Conservation (phyloP, 441 rosid genomes). For the Isatis lusitanica region DNA sequence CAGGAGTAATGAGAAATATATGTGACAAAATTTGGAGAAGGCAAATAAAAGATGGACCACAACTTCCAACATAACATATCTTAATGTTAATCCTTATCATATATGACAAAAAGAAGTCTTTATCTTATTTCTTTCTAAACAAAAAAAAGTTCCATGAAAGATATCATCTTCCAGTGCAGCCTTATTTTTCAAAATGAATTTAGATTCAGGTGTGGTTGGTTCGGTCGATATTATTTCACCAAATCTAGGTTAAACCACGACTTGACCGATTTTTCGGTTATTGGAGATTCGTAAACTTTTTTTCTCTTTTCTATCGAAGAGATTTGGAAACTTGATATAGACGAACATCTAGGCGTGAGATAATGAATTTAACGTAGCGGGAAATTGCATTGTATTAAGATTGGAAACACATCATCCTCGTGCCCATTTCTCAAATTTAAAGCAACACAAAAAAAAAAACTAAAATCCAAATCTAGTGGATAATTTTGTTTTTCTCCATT, state of each 20-base stretch:
- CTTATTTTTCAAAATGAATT: background rate
- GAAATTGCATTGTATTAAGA: conserved; percentile 16
- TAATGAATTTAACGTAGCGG: background rate
- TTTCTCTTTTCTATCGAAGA: too few species aligned
- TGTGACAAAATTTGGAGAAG: background rate
- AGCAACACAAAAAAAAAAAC: background rate
- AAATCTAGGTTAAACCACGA: background rate
- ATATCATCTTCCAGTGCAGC: background rate
- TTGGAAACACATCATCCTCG: conserved; percentile 18
- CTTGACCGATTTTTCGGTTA: background rate
- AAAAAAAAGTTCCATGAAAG: background rate
- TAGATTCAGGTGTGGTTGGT: background rate
- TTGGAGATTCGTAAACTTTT: background rate
- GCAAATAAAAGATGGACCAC: conserved; percentile 21
- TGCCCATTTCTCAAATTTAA: conserved; percentile 13
- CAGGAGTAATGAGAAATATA: background rate
- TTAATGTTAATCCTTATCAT: background rate
- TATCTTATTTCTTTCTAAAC: background rate
- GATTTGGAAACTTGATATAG: background rate
- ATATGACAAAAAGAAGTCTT: background rate
- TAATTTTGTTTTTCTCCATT: conserved; percentile 10
- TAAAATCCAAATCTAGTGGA: conserved; percentile 16
- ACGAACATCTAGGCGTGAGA: background rate
- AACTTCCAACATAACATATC: background rate
- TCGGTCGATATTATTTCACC: background rate